A percentile compares a stretch with the other conserved stretches of the same genome.
Evolutionary conservation across 192 early-diverging fungal species (phyloP).

Genomic region (Cetraspora pellucida): DNA sequence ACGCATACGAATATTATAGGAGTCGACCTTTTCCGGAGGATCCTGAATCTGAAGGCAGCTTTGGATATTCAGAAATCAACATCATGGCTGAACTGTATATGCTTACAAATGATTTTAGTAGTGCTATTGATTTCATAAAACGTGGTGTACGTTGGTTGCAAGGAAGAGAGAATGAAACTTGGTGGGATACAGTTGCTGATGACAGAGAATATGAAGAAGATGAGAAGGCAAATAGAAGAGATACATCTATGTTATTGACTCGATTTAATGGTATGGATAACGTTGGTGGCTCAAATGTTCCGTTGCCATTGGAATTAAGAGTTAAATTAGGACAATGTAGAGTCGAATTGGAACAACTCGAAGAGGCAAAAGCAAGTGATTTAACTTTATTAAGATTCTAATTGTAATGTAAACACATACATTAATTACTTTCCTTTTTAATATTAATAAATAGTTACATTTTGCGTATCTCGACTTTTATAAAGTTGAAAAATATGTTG

Average conservation of each 20-base stretch:
- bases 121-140: conserved; percentile 70
- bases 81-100: conserved; percentile 88
- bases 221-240: conserved; percentile 35
- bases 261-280: conserved; percentile 5
- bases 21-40: conserved; percentile 36
- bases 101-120: conserved; percentile 74
- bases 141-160: conserved; percentile 71
- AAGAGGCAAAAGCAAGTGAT: conserved; percentile 62
- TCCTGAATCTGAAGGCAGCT: conserved; percentile 43
- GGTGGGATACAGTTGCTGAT: conserved; percentile 64
- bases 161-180: conserved; percentile 61
- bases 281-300: conserved; percentile 29
- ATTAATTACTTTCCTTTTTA: too few species aligned
- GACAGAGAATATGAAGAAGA: conserved; percentile 64
- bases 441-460: conserved; percentile 56
- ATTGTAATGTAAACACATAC: too few species aligned
- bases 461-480: conserved; percentile 62
- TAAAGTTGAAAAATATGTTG: conserved; percentile 57
- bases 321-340: conserved; percentile 84
- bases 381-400: too few species aligned
- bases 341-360: conserved; percentile 65
- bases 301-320: conserved; percentile 83
- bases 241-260: not conserved
- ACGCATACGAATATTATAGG: conserved; percentile 52
- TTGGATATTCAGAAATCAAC: conserved; percentile 85